Evolutionary conservation across 2,329 filamentous ascomycete species (phyloP).

Genomic region (Annulohypoxylon truncatum): DNA sequence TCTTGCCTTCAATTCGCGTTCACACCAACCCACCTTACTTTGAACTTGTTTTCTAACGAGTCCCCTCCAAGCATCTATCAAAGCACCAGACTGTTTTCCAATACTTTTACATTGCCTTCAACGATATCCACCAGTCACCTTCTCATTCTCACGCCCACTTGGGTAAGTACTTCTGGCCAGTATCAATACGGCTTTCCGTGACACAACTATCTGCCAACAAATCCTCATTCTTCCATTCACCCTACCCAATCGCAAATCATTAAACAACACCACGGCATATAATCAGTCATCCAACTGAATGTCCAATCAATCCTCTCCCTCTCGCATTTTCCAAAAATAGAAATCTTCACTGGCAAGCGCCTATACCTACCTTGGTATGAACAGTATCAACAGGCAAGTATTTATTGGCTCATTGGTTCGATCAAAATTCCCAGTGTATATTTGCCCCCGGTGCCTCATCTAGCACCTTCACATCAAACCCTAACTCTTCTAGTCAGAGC

Average conservation of each 20-base stretch:
- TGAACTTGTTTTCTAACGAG: neutral
- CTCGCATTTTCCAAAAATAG: neutral
- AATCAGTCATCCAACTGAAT: neutral
- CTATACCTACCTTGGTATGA: neutral
- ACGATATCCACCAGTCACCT: neutral
- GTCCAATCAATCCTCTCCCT: neutral
- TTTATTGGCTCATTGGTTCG: neutral
- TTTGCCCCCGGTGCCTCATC: neutral
- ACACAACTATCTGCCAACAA: no score
- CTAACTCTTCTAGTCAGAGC: neutral
- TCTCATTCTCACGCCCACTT: neutral
- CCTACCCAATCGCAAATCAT: no score
- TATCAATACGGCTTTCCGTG: neutral
- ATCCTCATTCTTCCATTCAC: no score
- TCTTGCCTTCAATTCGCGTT: neutral
- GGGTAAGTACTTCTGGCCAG: neutral
- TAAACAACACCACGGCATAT: neutral
- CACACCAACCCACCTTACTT: neutral
- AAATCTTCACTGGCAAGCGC: neutral
- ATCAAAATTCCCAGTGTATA: neutral
- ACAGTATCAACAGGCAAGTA: neutral
- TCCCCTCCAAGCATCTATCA: neutral
- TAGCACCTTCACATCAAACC: neutral
- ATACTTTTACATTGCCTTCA: neutral
- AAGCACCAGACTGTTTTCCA: neutral